phyloP scores from a whole-genome alignment of 148 eudicot species.

The Bassia scoparia region DNA sequence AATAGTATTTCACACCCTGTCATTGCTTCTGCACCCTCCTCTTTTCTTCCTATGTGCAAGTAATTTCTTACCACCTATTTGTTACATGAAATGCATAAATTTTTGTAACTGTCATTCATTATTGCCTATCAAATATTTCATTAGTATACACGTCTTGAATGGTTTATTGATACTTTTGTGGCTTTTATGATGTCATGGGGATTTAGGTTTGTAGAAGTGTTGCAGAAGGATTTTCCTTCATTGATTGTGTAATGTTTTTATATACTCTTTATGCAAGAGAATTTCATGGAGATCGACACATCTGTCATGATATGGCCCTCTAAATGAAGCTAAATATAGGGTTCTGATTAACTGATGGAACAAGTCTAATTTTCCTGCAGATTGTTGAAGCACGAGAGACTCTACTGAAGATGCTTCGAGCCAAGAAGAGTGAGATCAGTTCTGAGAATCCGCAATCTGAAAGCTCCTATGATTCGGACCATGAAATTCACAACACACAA shows the following conservation, averaged over 20 bases:
- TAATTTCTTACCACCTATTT: no score
- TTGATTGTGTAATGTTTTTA: background rate
- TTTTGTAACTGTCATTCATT: background rate
- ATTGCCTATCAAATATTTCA: background rate
- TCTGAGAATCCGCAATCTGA: constrained; percentile 29
- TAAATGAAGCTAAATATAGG: background rate
- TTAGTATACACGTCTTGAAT: background rate
- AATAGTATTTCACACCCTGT: background rate
- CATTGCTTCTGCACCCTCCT: background rate
- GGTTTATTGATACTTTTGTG: background rate
- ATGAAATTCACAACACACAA: constrained; percentile 4
- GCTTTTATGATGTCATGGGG: background rate
- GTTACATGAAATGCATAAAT: no score
- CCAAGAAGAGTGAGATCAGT: constrained; percentile 30
- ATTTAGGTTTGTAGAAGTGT: background rate
- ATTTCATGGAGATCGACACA: background rate
- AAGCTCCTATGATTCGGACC: constrained; percentile 20
- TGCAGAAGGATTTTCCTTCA: background rate
- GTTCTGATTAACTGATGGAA: background rate
- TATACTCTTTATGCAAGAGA: background rate
- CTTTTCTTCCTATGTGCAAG: background rate
- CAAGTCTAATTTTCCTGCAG: constrained; percentile 32
- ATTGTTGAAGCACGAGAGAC: constrained; percentile 48
- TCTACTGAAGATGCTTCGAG: constrained; percentile 42
- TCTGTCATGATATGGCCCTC: background rate